Base-by-base conservation (phyloP, 148 eudicot genomes). In the Rhododendron henanense region DNA sequence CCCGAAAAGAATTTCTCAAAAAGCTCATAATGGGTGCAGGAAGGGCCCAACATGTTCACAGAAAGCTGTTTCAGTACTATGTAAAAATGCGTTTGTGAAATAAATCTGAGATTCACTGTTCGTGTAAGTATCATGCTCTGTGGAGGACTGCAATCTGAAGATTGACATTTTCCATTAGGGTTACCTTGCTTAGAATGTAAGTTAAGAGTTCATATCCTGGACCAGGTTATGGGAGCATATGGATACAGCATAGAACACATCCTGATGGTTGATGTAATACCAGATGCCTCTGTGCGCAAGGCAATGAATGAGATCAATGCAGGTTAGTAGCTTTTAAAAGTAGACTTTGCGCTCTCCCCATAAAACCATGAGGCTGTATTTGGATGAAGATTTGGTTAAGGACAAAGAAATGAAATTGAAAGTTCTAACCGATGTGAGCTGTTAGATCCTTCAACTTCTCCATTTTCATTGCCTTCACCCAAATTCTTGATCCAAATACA, bases 241-340 rank as follows among this genome's bases (percentile, higher is more conserved):
- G 99, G 99, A 85, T 97, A 95, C 85, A 92, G 85, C 91, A 97
- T 97, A 47, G 99, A 95, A 88, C 99, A 97, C 86, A 97, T 97
- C 81, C 85, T 97, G 94, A 93, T 97, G 99, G 95, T 97, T 88
- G 99, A 97, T 89, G 93, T 97, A 19, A 90, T 97, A 88, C 99
- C 99, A 77, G 99, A 97, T 89, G 75, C 98, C 48, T 89, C 98
- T 59, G 99, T 97, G 41, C 95, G 98, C 82, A 95, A 61, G 92
- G 99, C 99, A 65, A 97, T 97, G 99, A 97, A 97, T 89, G 99
- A 97, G 94, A 97, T 97, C 15, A 97, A 97, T 91, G 94, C 99
- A 92, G 99, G 99, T 96, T 59, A 67, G 86, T 15, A 85, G 61
- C 61, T 55, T 55, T 55, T 16, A 16, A 18, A 16, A 55, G 10